A percentile compares a stretch with the other conserved stretches of the same genome.
These are phyloP conservation scores for Hebeloma cylindrosporum DNA, from an alignment of 768 basidiomycete genomes.

Conservation along the genomic window DNA sequence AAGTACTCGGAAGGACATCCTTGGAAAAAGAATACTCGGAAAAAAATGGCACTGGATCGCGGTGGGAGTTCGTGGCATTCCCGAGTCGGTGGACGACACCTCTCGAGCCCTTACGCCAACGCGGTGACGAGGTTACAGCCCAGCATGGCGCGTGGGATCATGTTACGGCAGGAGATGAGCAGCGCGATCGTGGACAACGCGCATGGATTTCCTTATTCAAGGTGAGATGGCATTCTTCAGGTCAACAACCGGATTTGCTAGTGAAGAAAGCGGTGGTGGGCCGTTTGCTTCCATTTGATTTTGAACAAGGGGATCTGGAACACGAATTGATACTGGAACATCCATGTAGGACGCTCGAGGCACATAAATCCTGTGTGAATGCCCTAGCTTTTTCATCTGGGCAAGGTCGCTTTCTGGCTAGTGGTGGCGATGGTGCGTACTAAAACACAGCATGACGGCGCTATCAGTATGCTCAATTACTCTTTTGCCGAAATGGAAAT, in stretches of 20 bases:
- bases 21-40: no score
- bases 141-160: conserved; percentile 7
- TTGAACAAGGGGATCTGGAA: not conserved
- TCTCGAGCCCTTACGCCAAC: no score
- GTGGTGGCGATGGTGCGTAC: conserved; percentile 71
- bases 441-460: no score
- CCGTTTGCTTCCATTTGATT: not conserved
- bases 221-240: conserved; percentile 28
- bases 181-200: conserved; percentile 20
- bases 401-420: conserved; percentile 62
- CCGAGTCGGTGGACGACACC: no score
- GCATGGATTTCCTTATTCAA: conserved; percentile 40
- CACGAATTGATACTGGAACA: not conserved
- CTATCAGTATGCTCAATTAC: no score
- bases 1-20: no score
- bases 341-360: conserved; percentile 23
- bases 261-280: no score
- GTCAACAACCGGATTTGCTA: not conserved
- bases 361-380: conserved; percentile 67
- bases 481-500: no score
- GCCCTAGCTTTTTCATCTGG: conserved; percentile 59
- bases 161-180: conserved; percentile 16
- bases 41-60: no score
- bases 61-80: no score
- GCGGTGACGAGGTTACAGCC: no score